These are phyloP conservation scores for Candida cerambycidarum DNA, from an alignment of 805 yeast genomes.

Conservation along the genomic window DNA sequence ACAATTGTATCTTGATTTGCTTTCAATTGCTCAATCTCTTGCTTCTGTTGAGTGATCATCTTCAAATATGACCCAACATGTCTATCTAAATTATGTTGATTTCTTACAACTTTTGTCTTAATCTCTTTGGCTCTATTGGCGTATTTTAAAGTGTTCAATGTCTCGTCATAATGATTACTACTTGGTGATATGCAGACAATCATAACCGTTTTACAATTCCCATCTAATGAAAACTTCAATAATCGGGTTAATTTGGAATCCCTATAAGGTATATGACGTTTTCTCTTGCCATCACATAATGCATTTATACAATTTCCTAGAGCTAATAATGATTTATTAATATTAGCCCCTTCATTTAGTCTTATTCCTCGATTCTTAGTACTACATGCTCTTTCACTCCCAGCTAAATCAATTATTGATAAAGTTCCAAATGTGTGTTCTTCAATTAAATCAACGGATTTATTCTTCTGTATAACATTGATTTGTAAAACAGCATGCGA, in stretches of 20 bases:
- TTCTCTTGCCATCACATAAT: slow-evolving; percentile 66
- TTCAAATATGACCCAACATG: slow-evolving; percentile 84
- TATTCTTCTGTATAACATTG: slow-evolving; percentile 58
- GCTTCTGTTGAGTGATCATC: slow-evolving; percentile 79
- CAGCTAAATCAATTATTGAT: slow-evolving; percentile 89
- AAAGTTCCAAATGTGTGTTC: slow-evolving; percentile 75
- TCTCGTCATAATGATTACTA: slow-evolving; percentile 86
- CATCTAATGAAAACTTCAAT: slow-evolving; percentile 86
- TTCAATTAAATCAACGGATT: slow-evolving; percentile 63
- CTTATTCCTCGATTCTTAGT: slow-evolving; percentile 82
- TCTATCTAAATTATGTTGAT: slow-evolving; percentile 71
- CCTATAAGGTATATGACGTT: slow-evolving; percentile 83
- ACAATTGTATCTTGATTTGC: slow-evolving; percentile 49
- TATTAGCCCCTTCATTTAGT: slow-evolving; percentile 88
- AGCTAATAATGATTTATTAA: slow-evolving; percentile 83
- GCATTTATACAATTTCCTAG: slow-evolving; percentile 95
- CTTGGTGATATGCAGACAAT: slow-evolving; percentile 92
- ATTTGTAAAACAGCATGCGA: slow-evolving; percentile 93
- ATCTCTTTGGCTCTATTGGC: slow-evolving; percentile 92
- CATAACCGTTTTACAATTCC: slow-evolving; percentile 94
- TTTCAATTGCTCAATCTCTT: slow-evolving; percentile 68
- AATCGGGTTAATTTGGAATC: slow-evolving; percentile 88
- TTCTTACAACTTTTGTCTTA: slow-evolving; percentile 73
- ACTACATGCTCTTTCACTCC: slow-evolving; percentile 91
- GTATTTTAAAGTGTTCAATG: slow-evolving; percentile 84